These are phyloP conservation scores for Chaetomiaceae sp. DNA, from an alignment of 2,329 filamentous ascomycete genomes.

Conservation along the genomic window DNA sequence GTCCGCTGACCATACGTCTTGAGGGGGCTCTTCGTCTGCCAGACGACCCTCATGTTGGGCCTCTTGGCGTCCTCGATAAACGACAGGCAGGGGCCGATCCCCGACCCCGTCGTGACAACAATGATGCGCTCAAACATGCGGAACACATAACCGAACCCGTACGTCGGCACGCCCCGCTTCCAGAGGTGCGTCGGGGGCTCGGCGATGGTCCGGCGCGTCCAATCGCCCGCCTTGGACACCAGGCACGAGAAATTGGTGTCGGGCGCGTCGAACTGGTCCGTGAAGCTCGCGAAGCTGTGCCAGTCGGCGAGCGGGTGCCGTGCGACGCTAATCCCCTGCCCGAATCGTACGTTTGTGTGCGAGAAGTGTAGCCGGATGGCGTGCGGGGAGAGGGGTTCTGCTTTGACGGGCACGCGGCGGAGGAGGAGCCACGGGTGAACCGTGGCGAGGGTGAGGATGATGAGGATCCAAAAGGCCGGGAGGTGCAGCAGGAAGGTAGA, in stretches of 20 bases:
- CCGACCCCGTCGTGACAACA: slow-evolving; percentile 59
- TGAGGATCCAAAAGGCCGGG: slow-evolving; percentile 52
- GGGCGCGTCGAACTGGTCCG: slow-evolving; percentile 35
- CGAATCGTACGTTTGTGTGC: slow-evolving; percentile 44
- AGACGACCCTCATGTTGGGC: slow-evolving; percentile 32
- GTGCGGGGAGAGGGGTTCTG: slow-evolving; percentile 58
- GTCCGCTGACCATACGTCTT: slow-evolving; percentile 33
- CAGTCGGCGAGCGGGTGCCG: slow-evolving; percentile 53
- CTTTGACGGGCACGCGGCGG: slow-evolving; percentile 51
- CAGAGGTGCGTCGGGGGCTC: slow-evolving; percentile 52
- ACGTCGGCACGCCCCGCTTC: slow-evolving; percentile 56
- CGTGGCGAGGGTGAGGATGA: slow-evolving; percentile 51
- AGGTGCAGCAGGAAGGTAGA: slow-evolving; percentile 38
- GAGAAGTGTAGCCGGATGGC: slow-evolving; percentile 57
- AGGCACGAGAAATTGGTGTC: slow-evolving; percentile 49
- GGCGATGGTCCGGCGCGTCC: slow-evolving; percentile 54
- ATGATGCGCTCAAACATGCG: slow-evolving; percentile 53
- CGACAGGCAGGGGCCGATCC: slow-evolving; percentile 58
- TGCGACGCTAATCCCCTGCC: slow-evolving; percentile 49
- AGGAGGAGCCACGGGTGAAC: slow-evolving; percentile 60
- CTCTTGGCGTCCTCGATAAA: slow-evolving; percentile 42
- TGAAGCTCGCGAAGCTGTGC: slow-evolving; percentile 60
- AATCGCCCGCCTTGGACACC: slow-evolving; percentile 61
- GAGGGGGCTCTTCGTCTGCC: slow-evolving; percentile 34
- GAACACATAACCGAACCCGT: slow-evolving; percentile 55